phyloP scores from a whole-genome alignment of 2,329 filamentous ascomycete species.

The Trichoderma sp. region DNA sequence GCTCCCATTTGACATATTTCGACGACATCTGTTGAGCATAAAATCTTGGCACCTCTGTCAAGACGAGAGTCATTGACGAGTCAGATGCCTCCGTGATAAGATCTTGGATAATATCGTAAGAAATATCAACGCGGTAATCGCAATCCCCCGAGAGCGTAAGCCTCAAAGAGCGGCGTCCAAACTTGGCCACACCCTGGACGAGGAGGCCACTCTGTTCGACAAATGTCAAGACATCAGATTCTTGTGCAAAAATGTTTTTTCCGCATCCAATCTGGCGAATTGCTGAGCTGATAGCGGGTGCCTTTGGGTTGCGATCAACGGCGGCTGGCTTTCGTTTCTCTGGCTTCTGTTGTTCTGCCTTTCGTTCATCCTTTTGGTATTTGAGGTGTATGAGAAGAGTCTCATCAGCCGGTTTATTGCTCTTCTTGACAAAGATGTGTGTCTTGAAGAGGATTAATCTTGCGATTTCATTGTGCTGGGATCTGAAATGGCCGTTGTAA shows the following conservation, averaged over 20 bases:
- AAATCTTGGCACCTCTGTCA: slow-evolving; percentile 53
- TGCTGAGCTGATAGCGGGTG: slow-evolving; percentile 25
- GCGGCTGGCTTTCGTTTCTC: not conserved
- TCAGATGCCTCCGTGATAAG: slow-evolving; percentile 40
- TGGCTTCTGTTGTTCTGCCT: not conserved
- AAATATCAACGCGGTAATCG: slow-evolving; percentile 46
- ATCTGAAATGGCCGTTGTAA: not conserved
- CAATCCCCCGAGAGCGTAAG: slow-evolving; percentile 35
- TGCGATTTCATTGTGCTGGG: slow-evolving; percentile 22
- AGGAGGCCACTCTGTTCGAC: slow-evolving; percentile 40
- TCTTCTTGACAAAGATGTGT: slow-evolving; percentile 35
- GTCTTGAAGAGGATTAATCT: slow-evolving; percentile 35
- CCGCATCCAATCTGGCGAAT: slow-evolving; percentile 45
- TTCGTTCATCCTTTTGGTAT: slow-evolving; percentile 31
- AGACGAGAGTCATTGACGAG: slow-evolving; percentile 50
- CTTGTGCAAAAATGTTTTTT: slow-evolving; percentile 45
- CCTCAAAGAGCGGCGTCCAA: slow-evolving; percentile 46
- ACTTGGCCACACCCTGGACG: slow-evolving; percentile 37
- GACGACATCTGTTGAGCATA: slow-evolving; percentile 35
- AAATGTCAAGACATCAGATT: slow-evolving; percentile 42
- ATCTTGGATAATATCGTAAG: slow-evolving; percentile 50
- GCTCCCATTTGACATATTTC: slow-evolving; percentile 28
- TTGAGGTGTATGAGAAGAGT: slow-evolving; percentile 32
- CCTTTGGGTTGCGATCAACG: slow-evolving; percentile 22
- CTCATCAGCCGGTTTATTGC: slow-evolving; percentile 36